A percentile compares a stretch with the other conserved stretches of the same genome.
phyloP scores from a whole-genome alignment of 1,284 basidiomycete genomes.

The Coriolopsis trogii region DNA sequence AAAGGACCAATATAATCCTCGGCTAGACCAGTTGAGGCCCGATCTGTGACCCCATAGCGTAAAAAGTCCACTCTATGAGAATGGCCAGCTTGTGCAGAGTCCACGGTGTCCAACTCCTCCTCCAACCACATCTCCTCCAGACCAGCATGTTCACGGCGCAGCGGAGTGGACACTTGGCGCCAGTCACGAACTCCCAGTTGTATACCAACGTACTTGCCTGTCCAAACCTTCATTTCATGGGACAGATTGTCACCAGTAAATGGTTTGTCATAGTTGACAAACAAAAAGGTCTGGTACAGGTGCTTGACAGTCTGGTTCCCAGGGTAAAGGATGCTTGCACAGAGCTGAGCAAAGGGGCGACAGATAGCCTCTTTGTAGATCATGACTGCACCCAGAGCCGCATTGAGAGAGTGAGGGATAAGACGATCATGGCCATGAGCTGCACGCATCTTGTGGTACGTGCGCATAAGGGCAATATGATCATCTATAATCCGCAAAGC shows the following conservation, averaged over 20 bases:
- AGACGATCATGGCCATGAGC: constrained; percentile 3
- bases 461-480: constrained; percentile 2
- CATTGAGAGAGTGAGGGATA: constrained; percentile 13
- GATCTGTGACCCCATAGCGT: constrained; percentile 3
- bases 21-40: neutral
- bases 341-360: constrained; percentile 10
- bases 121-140: constrained; percentile 5
- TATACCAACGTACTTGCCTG: neutral
- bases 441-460: constrained; percentile 11
- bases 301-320: neutral
- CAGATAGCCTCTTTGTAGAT: constrained; percentile 11
- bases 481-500: constrained; percentile 4
- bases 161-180: constrained; percentile 8
- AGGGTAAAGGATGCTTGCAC: constrained; percentile 3
- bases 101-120: constrained; percentile 3
- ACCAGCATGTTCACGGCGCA: constrained; percentile 6
- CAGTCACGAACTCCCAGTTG: constrained; percentile 4
- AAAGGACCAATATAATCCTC: constrained; percentile 4
- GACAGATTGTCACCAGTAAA: constrained; percentile 8
- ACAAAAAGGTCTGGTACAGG: constrained; percentile 6
- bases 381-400: neutral
- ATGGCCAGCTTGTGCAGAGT: constrained; percentile 9
- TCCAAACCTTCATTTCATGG: constrained; percentile 3
- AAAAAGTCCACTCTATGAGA: constrained; percentile 2
- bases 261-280: constrained; percentile 9